A percentile compares a stretch with the other conserved stretches of the same genome.
These are phyloP conservation scores for Phytophthora meadii DNA, from an alignment of 352 stramenopile genomes.

Conservation along the genomic window DNA sequence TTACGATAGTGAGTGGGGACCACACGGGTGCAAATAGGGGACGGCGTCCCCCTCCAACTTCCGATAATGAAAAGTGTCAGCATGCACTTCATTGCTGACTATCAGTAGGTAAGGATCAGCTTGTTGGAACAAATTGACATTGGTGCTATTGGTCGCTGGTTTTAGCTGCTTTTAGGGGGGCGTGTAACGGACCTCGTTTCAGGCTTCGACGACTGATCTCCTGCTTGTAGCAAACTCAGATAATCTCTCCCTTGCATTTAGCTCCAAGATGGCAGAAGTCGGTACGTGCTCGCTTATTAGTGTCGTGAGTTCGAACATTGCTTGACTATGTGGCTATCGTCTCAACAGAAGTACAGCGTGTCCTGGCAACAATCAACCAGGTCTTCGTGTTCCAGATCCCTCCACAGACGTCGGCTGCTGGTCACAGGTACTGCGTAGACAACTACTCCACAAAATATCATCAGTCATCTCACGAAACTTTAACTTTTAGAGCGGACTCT, in stretches of 20 bases:
- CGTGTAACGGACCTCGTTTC: slow-evolving; percentile 24
- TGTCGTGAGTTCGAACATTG: neutral
- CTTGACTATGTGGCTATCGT: neutral
- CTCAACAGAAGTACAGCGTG: slow-evolving; percentile 53
- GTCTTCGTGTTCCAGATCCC: slow-evolving; percentile 79
- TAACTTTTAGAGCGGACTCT: slow-evolving; percentile 50
- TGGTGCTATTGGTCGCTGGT: neutral
- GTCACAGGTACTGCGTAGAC: slow-evolving; percentile 47
- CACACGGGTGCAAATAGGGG: no score
- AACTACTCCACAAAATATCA: neutral
- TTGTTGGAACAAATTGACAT: no score
- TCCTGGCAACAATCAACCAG: slow-evolving; percentile 73
- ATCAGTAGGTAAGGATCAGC: no score
- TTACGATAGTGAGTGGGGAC: no score
- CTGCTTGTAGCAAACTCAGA: no score
- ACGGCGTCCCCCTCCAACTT: no score
- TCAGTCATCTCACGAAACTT: no score
- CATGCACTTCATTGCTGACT: no score
- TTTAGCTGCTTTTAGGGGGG: slow-evolving; percentile 22
- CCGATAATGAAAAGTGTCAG: no score
- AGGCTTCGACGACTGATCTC: neutral
- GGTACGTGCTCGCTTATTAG: slow-evolving; percentile 9
- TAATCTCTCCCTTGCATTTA: neutral
- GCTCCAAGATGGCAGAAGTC: slow-evolving; percentile 33
- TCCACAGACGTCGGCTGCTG: slow-evolving; percentile 61